These are phyloP conservation scores for Cyclotella distinguenda DNA, from an alignment of 108 stramenopile species.

Conservation along the genomic window DNA sequence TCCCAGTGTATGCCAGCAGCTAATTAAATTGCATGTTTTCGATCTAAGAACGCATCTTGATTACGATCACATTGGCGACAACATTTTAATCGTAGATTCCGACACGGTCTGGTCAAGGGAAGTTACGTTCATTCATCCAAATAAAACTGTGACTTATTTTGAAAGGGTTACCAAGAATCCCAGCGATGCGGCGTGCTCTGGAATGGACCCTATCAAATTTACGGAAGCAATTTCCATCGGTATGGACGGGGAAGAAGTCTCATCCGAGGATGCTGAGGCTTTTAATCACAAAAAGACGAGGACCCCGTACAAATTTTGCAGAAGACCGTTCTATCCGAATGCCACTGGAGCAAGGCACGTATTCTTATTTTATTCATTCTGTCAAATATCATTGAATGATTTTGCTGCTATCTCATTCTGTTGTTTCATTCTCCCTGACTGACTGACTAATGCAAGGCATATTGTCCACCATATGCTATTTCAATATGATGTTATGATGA, in stretches of 20 bases:
- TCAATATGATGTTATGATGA: constrained; percentile 41
- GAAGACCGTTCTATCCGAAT: constrained; percentile 13
- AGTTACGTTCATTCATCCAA: constrained; percentile 22
- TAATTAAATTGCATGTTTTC: constrained; percentile 38
- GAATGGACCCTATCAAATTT: constrained; percentile 28
- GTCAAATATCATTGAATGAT: too few relatives aligned
- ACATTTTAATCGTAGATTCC: constrained; percentile 29
- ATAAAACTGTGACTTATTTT: constrained; percentile 31
- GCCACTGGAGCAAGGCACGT: constrained; percentile 31
- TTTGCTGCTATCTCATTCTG: too few relatives aligned
- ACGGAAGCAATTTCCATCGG: constrained; percentile 26
- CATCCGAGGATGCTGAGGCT: neutral
- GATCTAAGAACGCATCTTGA: constrained; percentile 21
- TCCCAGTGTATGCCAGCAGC: constrained; percentile 23
- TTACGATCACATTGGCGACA: constrained; percentile 12
- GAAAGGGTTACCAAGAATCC: neutral
- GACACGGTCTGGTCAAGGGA: constrained; percentile 41
- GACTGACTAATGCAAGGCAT: constrained; percentile 25
- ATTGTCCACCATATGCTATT: constrained; percentile 44
- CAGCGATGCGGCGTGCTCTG: neutral
- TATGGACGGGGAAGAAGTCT: neutral
- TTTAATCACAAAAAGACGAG: constrained; percentile 7
- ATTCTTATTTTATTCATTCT: too few relatives aligned
- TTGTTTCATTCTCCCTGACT: too few relatives aligned
- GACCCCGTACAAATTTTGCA: constrained; percentile 35